A percentile compares a stretch with the other conserved stretches of the same genome.
Evolutionary conservation across 257 asterid species (phyloP).

Genomic region (Solanum etuberosum): DNA sequence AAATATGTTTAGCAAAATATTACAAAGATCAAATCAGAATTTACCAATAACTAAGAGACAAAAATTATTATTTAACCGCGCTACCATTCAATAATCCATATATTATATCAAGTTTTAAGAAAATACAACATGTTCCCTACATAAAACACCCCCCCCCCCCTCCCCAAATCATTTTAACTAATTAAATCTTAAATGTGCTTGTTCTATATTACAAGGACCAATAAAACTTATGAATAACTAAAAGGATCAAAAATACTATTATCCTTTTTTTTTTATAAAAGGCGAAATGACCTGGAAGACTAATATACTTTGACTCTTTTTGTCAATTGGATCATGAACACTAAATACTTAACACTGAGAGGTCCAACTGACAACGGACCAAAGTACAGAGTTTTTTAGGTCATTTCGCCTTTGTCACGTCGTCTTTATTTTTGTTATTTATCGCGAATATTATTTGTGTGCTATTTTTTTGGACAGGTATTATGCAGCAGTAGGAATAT

Average conservation of each 20-base stretch:
- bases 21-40: background rate
- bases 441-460: background rate
- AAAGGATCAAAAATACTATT: background rate
- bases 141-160: too few relatives aligned
- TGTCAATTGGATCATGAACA: background rate
- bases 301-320: too few relatives aligned
- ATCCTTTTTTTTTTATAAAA: background rate
- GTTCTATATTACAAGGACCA: background rate
- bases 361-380: background rate
- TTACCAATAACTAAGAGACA: background rate
- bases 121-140: background rate
- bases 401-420: background rate
- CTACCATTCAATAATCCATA: background rate
- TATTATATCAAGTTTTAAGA: background rate
- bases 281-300: too few relatives aligned
- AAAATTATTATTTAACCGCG: background rate
- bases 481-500: slow-evolving; percentile 40
- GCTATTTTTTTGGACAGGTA: slow-evolving; percentile 2
- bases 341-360: too few relatives aligned
- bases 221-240: background rate
- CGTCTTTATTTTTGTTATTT: background rate
- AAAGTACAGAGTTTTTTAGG: accelerated
- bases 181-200: background rate
- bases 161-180: too few relatives aligned
- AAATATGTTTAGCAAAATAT: background rate